Conservation (phyloP, 1,139 yeast species). For the Protomyces gravidus region DNA sequence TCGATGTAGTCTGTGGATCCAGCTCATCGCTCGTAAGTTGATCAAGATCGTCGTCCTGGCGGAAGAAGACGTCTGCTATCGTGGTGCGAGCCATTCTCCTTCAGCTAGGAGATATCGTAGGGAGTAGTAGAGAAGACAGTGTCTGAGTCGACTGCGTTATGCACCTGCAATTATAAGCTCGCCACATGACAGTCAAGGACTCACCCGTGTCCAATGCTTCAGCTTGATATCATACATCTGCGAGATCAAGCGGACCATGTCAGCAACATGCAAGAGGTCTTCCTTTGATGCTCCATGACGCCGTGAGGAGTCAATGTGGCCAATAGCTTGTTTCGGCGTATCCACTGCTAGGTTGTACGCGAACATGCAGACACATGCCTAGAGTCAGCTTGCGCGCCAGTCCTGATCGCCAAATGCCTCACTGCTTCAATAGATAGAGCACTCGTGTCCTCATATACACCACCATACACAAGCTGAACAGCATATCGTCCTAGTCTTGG, state of each 20-base stretch:
- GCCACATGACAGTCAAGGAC: no score
- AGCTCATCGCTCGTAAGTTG: neutral
- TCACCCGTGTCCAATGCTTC: conserved; percentile 7
- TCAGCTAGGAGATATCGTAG: neutral
- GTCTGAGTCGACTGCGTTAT: conserved; percentile 18
- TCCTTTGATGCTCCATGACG: conserved; percentile 11
- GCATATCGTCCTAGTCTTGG: conserved; percentile 18
- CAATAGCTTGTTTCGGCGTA: conserved; percentile 25
- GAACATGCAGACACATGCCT: conserved; percentile 25
- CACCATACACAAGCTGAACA: conserved; percentile 17
- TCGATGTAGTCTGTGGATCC: neutral
- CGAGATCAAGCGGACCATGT: conserved; percentile 20
- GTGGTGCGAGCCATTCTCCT: neutral
- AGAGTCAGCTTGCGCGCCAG: neutral
- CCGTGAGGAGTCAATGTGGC: conserved; percentile 17
- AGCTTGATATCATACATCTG: conserved; percentile 20
- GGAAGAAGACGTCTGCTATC: neutral
- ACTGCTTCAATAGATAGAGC: conserved; percentile 16
- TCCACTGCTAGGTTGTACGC: conserved; percentile 18
- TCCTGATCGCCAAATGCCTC: neutral
- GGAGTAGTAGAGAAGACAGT: neutral
- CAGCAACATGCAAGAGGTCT: conserved; percentile 9
- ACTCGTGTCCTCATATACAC: conserved; percentile 17
- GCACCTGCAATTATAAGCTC: neutral
- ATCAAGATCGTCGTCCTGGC: neutral